Evolutionary conservation across 2,329 filamentous ascomycete species (phyloP).

Genomic region (Diaporthe citrichinensis): DNA sequence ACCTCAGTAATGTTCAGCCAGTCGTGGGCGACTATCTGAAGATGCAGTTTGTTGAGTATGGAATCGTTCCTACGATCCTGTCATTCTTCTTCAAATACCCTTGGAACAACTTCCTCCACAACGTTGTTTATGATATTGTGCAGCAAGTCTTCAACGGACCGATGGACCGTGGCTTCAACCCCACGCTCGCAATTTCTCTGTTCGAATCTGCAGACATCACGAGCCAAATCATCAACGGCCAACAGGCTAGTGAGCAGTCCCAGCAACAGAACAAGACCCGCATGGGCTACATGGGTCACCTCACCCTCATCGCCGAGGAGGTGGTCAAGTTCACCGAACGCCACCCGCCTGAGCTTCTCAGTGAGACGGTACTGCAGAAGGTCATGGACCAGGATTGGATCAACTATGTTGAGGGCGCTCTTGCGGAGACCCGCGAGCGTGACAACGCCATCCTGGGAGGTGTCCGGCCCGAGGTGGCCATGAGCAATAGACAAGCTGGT

Average conservation of each 20-base stretch:
- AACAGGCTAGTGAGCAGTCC: conserved; percentile 87
- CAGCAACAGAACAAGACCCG: conserved; percentile 88
- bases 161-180: conserved; percentile 96
- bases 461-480: conserved; percentile 89
- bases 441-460: conserved; percentile 99
- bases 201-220: conserved; percentile 94
- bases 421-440: conserved; percentile 93
- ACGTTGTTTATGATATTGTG: conserved; percentile 98
- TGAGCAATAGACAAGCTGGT: conserved; percentile 78
- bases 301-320: conserved; percentile 97
- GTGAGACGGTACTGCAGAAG: conserved; percentile 85
- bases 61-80: conserved; percentile 94
- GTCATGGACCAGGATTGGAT: conserved; percentile 94
- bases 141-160: conserved; percentile 99
- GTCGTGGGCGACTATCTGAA: conserved; percentile 97
- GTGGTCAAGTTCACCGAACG: conserved; percentile 98
- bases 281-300: conserved; percentile 97
- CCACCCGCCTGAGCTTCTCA: conserved; percentile 89
- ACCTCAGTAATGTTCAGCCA: conserved; percentile 57
- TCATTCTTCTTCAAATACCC: conserved; percentile 99
- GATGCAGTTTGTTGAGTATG: conserved; percentile 95
- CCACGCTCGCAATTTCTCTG: conserved; percentile 88
- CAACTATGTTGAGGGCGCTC: conserved; percentile 91
- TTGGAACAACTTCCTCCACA: conserved; percentile 99
- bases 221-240: conserved; percentile 91